phyloP scores from a whole-genome alignment of 2,329 filamentous ascomycete species.

The Acephala macrosclerotiorum region DNA sequence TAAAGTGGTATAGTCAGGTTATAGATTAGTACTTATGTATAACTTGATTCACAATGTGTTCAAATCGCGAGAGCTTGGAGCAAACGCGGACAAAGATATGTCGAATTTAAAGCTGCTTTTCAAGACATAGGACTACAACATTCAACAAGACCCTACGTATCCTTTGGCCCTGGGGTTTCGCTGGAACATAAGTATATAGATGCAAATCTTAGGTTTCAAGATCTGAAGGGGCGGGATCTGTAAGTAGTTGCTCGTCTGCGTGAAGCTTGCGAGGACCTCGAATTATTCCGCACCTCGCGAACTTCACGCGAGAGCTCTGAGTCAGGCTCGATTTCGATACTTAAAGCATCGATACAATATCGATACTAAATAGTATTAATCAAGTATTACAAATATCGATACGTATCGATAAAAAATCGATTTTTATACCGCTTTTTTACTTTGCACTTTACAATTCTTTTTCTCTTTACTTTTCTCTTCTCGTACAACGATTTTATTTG shows the following conservation, averaged over 20 bases:
- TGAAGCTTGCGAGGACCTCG: slow-evolving; percentile 22
- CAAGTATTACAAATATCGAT: too few species aligned
- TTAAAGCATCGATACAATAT: too few species aligned
- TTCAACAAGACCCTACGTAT: neutral
- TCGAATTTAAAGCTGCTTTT: slow-evolving; percentile 21
- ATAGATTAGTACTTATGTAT: slow-evolving; percentile 60
- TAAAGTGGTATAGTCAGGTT: slow-evolving; percentile 54
- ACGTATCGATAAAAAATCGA: too few species aligned
- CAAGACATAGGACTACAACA: slow-evolving; percentile 19
- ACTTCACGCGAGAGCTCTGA: slow-evolving; percentile 13
- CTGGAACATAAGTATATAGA: slow-evolving; percentile 29
- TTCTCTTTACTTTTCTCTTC: too few species aligned
- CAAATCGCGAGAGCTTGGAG: slow-evolving; percentile 15
- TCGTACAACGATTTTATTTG: too few species aligned
- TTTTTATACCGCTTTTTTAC: too few species aligned
- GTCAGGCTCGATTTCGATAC: too few species aligned
- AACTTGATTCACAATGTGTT: slow-evolving; percentile 51
- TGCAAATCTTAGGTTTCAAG: slow-evolving; percentile 23
- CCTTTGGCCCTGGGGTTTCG: neutral
- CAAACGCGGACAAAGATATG: slow-evolving; percentile 13
- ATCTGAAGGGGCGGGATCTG: slow-evolving; percentile 27
- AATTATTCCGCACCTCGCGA: slow-evolving; percentile 30
- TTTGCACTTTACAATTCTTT: too few species aligned
- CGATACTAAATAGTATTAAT: too few species aligned
- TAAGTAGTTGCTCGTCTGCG: slow-evolving; percentile 17